Evolutionary conservation across 345 rosid species (phyloP), one percentile per base, ranked within the genome.

Genomic region (Eucalyptus tenuipes): DNA sequence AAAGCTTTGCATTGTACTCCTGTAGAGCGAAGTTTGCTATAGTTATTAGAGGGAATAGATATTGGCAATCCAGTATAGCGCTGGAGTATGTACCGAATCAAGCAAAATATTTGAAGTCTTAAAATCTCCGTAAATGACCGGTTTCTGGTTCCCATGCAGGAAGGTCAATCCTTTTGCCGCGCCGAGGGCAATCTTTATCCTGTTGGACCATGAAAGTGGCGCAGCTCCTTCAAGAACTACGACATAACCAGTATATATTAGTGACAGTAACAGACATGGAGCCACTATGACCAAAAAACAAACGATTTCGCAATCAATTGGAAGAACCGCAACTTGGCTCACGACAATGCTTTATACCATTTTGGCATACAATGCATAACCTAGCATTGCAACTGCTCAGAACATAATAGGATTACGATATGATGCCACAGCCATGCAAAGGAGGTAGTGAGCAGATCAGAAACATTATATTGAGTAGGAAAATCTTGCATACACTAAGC

Each of bases 121-220:
- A 92, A 98, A 98, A 92, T 98, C 99, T 47, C 99, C 92, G 80
- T 97, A 97, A 31, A 98, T 97, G 87, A 97, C 98, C 47, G 95
- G 97, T 88, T 96, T 94, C 53, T 95, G 94, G 66, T 96, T 97
- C 91, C 98, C 96, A 86, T 98, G 99, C 88, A 98, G 98, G 91
- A 98, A 97, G 87, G 98, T 97, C 90, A 98, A 94, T 50, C 99
- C 99, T 89, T 97, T 97, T 64, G 99, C 99, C 20, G 97, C 97
- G 48, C 96, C 96, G 44, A 96, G 96, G 49, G 98, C 98, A 87
- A 98, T 96, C 94, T 96, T 96, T 90, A 98, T 95, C 90, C 99
- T 92, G 88, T 92, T 94, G 88, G 94, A 92, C 98, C 98, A 95
- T 16, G 96, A 96, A 89, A 96, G 97, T 52, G 98, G 98, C 88